These are phyloP conservation scores for Leishmania martiniquensis DNA, from an alignment of 208 protist species.

Conservation along the genomic window DNA sequence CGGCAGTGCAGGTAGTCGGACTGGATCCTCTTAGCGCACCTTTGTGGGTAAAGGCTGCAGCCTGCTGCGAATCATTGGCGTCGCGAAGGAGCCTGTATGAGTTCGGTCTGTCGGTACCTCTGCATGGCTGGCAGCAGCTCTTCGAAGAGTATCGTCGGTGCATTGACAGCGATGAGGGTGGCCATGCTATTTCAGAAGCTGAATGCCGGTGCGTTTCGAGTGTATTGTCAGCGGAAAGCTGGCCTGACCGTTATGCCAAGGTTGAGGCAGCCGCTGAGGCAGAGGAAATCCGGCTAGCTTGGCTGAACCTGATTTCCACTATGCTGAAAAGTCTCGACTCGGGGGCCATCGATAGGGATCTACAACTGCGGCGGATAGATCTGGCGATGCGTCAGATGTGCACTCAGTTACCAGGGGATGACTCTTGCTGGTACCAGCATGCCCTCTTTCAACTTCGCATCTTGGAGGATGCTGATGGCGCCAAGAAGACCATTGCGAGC, in stretches of 20 bases:
- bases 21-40: conserved; percentile 74
- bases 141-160: conserved; percentile 61
- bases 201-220: conserved; percentile 16
- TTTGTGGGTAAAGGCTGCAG: conserved; percentile 67
- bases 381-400: conserved; percentile 86
- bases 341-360: conserved; percentile 27
- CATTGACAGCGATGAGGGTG: conserved; percentile 1
- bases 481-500: conserved; percentile 40
- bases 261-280: conserved; percentile 31
- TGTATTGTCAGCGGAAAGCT: conserved; percentile 39
- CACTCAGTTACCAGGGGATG: conserved; percentile 56
- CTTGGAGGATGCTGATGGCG: conserved; percentile 51
- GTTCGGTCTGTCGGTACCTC: conserved; percentile 66
- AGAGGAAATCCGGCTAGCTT: conserved; percentile 42
- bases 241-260: conserved; percentile 75
- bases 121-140: conserved; percentile 48
- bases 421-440: conserved; percentile 79
- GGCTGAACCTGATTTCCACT: conserved; percentile 45
- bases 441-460: conserved; percentile 67
- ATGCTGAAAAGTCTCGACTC: conserved; percentile 43
- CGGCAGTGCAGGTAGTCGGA: conserved; percentile 74
- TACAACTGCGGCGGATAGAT: conserved; percentile 76
- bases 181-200: conserved; percentile 13
- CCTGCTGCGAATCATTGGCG: conserved; percentile 35
- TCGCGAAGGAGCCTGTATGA: conserved; percentile 66